A percentile compares a stretch with the other conserved stretches of the same genome.
These are phyloP conservation scores for Aspergillus hortae DNA, from an alignment of 2,329 filamentous ascomycete genomes.

Conservation along the genomic window DNA sequence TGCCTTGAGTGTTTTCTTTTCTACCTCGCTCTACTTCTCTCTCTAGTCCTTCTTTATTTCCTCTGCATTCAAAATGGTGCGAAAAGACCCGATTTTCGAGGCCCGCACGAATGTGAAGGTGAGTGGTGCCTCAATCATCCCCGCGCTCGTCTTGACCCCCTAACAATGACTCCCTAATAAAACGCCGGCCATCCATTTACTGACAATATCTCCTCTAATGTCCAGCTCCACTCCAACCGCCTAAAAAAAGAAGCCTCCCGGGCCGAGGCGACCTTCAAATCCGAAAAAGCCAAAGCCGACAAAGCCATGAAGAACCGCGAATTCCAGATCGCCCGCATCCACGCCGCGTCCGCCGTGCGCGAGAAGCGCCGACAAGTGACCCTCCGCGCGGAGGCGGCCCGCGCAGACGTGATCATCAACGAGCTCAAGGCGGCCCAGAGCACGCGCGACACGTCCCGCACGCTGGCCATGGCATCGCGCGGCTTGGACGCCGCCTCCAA, in stretches of 20 bases:
- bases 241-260: constrained; percentile 47
- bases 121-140: constrained; percentile 4
- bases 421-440: constrained; percentile 47
- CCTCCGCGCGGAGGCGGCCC: constrained; percentile 44
- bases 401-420: constrained; percentile 48
- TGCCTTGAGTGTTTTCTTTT: neutral
- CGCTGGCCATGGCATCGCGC: constrained; percentile 42
- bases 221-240: constrained; percentile 45
- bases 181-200: neutral
- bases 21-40: neutral
- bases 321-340: constrained; percentile 49
- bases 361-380: constrained; percentile 46
- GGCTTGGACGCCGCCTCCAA: constrained; percentile 44
- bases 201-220: neutral
- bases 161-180: neutral
- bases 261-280: constrained; percentile 44
- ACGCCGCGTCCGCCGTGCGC: constrained; percentile 44
- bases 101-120: constrained; percentile 43
- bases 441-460: constrained; percentile 45
- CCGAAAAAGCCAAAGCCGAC: constrained; percentile 48
- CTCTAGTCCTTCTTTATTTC: neutral
- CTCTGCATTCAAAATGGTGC: constrained; percentile 31
- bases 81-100: constrained; percentile 41
- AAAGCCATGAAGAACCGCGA: constrained; percentile 47
- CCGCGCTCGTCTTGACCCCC: neutral